Conservation (phyloP, 805 yeast genomes). For the Wickerhamomyces pijperi region DNA sequence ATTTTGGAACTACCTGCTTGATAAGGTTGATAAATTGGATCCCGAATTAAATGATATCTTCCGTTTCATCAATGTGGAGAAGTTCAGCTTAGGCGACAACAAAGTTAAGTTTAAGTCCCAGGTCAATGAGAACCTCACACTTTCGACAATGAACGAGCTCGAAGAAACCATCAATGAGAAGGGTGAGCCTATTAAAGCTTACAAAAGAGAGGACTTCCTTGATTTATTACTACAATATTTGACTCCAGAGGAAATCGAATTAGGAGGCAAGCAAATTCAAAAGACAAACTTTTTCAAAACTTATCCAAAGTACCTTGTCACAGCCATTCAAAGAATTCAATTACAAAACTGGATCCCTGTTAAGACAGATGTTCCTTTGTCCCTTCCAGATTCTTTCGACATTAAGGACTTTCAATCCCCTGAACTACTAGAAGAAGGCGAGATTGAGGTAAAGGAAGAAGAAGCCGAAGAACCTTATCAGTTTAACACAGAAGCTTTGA, state of each 20-base stretch:
- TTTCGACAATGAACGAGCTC: conserved; percentile 41
- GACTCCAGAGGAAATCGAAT: conserved; percentile 43
- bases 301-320: conserved; percentile 59
- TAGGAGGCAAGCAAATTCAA: conserved; percentile 11
- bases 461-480: conserved; percentile 4
- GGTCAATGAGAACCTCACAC: conserved; percentile 49
- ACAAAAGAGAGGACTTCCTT: conserved; percentile 25
- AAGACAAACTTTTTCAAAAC: conserved; percentile 36
- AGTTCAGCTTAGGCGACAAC: conserved; percentile 36
- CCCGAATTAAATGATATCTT: conserved; percentile 33
- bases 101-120: conserved; percentile 48
- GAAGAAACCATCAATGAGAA: conserved; percentile 28
- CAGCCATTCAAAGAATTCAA: conserved; percentile 71
- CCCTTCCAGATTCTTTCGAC: conserved; percentile 34
- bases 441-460: conserved; percentile 19
- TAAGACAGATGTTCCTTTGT: conserved; percentile 67
- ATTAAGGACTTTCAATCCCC: conserved; percentile 32
- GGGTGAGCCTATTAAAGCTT: conserved; percentile 31
- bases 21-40: conserved; percentile 43
- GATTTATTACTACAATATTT: conserved; percentile 43
- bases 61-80: conserved; percentile 54
- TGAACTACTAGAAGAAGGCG: conserved; percentile 32
- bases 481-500: conserved; percentile 28
- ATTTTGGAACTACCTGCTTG: conserved; percentile 59
- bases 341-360: conserved; percentile 85